phyloP scores from a whole-genome alignment of 345 rosid species.

The Angophora floribunda region DNA sequence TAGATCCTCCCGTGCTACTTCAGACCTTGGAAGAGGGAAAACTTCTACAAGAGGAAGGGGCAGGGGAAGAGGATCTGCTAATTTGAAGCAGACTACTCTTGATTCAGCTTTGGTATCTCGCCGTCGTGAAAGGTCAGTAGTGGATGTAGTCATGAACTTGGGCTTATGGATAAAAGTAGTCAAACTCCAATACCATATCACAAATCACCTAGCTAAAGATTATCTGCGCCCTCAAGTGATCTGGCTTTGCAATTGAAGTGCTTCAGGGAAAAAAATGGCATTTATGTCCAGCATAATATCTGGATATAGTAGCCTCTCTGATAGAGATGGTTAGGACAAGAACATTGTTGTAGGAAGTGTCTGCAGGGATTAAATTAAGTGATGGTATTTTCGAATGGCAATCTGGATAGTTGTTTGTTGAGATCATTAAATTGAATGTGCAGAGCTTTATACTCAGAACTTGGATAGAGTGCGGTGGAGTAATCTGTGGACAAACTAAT shows the following conservation, averaged over 20 bases:
- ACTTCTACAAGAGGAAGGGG: conserved; percentile 86
- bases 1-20: conserved; percentile 26
- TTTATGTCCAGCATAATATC: background rate
- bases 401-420: background rate
- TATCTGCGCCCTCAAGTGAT: background rate
- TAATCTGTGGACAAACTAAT: background rate
- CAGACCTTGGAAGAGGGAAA: conserved; percentile 43
- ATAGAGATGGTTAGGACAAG: background rate
- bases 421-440: background rate
- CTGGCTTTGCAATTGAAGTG: background rate
- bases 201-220: background rate
- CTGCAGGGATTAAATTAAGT: background rate
- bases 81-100: conserved; percentile 86
- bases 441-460: background rate
- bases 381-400: background rate
- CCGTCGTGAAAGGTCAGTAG: conserved; percentile 63
- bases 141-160: background rate
- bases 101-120: conserved; percentile 62
- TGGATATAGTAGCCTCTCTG: background rate
- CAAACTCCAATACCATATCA: background rate
- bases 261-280: background rate
- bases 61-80: conserved; percentile 52
- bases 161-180: background rate
- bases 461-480: background rate
- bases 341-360: background rate